Evolutionary conservation across 371 early-diverging fungal genomes (phyloP).

Genomic region (Neoconidiobolus thromboides): DNA sequence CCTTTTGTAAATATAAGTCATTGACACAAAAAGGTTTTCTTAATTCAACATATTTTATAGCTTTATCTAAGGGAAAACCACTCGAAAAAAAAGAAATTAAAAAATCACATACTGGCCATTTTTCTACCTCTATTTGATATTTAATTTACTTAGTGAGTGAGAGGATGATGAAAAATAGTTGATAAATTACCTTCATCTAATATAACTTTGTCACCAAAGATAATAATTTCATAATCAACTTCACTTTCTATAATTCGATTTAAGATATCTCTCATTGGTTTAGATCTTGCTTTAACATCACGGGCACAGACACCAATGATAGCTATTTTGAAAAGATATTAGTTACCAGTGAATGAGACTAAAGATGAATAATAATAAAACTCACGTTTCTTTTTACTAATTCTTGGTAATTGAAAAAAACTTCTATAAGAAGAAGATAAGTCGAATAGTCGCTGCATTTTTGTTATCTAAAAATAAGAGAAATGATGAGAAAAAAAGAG

Average conservation of each 20-base stretch:
- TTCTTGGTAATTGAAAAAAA: conserved; percentile 2
- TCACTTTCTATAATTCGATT: conserved; percentile 52
- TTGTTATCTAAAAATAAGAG: neutral
- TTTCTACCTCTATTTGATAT: conserved; percentile 35
- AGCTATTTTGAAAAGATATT: conserved; percentile 16
- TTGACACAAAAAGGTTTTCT: conserved; percentile 81
- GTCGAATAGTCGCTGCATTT: neutral
- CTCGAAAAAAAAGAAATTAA: conserved; percentile 90
- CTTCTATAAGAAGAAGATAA: neutral
- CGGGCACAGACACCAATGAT: conserved; percentile 82
- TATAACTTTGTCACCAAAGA: conserved; percentile 93
- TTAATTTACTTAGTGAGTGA: neutral
- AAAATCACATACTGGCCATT: conserved; percentile 94
- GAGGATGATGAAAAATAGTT: neutral
- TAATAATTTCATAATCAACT: conserved; percentile 57
- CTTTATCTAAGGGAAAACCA: conserved; percentile 91
- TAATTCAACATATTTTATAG: conserved; percentile 68
- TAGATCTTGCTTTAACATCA: conserved; percentile 87
- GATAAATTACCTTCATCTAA: conserved; percentile 63
- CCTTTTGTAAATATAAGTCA: conserved; percentile 72
- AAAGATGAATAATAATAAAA: neutral
- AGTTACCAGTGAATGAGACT: neutral
- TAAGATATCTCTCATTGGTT: conserved; percentile 90
- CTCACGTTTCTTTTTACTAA: conserved; percentile 5
- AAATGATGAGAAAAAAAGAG: too few species aligned